Evolutionary conservation across 2,329 filamentous ascomycete species (phyloP).

Genomic region (Colletotrichum salicis): DNA sequence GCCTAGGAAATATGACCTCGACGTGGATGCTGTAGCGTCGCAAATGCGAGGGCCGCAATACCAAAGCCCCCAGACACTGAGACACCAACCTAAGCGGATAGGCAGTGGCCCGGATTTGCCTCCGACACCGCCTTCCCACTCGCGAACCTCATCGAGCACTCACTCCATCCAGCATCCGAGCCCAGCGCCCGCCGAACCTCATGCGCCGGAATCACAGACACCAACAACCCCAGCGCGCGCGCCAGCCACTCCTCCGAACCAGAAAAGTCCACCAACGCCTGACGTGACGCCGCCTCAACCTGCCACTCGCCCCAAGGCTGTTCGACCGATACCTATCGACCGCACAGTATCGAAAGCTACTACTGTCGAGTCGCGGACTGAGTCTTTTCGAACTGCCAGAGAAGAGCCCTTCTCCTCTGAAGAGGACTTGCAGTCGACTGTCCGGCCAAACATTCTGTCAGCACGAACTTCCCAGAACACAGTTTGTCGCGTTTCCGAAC

Average conservation of each 20-base stretch:
- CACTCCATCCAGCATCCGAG: slow-evolving; percentile 57
- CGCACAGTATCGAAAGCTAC: slow-evolving; percentile 63
- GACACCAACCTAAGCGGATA: slow-evolving; percentile 54
- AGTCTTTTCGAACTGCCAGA: slow-evolving; percentile 77
- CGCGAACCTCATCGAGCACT: slow-evolving; percentile 65
- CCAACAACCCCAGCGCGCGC: slow-evolving; percentile 49
- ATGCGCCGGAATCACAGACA: slow-evolving; percentile 47
- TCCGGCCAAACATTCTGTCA: slow-evolving; percentile 52
- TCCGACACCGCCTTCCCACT: slow-evolving; percentile 72
- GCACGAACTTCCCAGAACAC: slow-evolving; percentile 57
- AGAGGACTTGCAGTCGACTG: slow-evolving; percentile 60
- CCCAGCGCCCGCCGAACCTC: slow-evolving; percentile 48
- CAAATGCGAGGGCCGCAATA: slow-evolving; percentile 44
- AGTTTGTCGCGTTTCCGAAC: slow-evolving; percentile 51
- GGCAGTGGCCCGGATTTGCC: slow-evolving; percentile 62
- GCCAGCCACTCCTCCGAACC: slow-evolving; percentile 71
- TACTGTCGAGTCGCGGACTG: slow-evolving; percentile 69
- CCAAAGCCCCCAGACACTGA: slow-evolving; percentile 52
- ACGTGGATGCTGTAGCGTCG: slow-evolving; percentile 35
- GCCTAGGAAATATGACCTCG: slow-evolving; percentile 35
- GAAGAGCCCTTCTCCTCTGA: slow-evolving; percentile 73
- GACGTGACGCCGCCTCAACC: slow-evolving; percentile 77
- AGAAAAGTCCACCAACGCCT: slow-evolving; percentile 77
- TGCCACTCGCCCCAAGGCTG: slow-evolving; percentile 53
- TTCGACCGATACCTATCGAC: slow-evolving; percentile 60